phyloP scores from a whole-genome alignment of 306 rosid species.

The Vachellia collinsii region DNA sequence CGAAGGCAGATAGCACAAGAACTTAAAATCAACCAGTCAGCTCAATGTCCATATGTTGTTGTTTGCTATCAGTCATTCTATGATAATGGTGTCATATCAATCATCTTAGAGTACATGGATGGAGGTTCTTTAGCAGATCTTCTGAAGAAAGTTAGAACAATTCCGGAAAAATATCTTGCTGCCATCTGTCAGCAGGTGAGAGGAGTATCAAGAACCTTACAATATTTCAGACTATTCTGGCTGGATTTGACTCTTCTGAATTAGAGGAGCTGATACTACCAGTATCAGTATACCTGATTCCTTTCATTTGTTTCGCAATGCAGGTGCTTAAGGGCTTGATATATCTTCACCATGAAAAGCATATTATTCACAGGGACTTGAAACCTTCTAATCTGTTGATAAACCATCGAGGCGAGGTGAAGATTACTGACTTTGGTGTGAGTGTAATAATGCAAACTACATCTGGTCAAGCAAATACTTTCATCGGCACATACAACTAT shows the following conservation, averaged over 20 bases:
- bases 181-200: constrained; percentile 83
- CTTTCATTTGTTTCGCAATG: constrained; percentile 34
- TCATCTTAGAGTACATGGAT: constrained; percentile 98
- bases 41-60: constrained; percentile 87
- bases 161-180: constrained; percentile 84
- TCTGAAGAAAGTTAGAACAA: constrained; percentile 67
- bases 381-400: constrained; percentile 89
- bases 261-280: background rate
- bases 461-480: constrained; percentile 86
- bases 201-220: constrained; percentile 20
- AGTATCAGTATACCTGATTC: constrained; percentile 3
- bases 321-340: constrained; percentile 84
- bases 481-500: constrained; percentile 84
- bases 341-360: constrained; percentile 90
- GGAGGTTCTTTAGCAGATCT: constrained; percentile 94
- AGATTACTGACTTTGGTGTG: constrained; percentile 96
- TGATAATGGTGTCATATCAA: constrained; percentile 79
- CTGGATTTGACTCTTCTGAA: background rate
- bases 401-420: constrained; percentile 94
- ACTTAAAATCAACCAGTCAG: constrained; percentile 82
- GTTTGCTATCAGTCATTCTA: constrained; percentile 80
- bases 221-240: constrained; percentile 10
- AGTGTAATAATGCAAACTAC: constrained; percentile 84
- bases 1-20: constrained; percentile 75
- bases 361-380: constrained; percentile 91